Evolutionary conservation across 2,329 filamentous ascomycete species (phyloP).

Genomic region (Epichloe elymi): DNA sequence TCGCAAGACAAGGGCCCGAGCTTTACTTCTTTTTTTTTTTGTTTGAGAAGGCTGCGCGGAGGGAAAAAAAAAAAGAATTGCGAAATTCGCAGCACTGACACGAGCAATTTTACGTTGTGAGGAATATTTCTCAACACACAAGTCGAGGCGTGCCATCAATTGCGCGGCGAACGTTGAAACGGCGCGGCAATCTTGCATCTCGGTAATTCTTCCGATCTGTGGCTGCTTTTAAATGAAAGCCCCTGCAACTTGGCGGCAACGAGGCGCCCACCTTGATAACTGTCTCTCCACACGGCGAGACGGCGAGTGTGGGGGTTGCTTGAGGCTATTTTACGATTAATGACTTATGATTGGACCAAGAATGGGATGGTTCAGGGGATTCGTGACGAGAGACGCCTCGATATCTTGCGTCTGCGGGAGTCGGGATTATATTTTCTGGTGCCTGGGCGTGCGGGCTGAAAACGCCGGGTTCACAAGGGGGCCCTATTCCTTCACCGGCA

Average conservation of each 20-base stretch:
- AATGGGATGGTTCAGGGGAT: conserved; percentile 15
- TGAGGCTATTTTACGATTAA: conserved; percentile 33
- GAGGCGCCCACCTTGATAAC: conserved; percentile 12
- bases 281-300: conserved; percentile 15
- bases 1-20: too few relatives aligned
- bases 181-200: conserved; percentile 21
- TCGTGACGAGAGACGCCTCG: conserved; percentile 26
- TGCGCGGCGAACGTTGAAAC: conserved; percentile 9
- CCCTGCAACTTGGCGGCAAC: conserved; percentile 13
- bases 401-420: conserved; percentile 15
- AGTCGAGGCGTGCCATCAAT: conserved; percentile 17
- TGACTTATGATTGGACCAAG: conserved; percentile 40
- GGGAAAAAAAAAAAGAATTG: too few relatives aligned
- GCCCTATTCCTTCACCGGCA: background rate
- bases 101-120: background rate
- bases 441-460: conserved; percentile 1
- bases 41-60: background rate
- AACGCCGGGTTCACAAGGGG: conserved; percentile 12
- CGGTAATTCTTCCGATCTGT: conserved; percentile 24
- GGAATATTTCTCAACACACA: background rate
- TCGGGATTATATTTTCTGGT: conserved; percentile 8
- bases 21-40: background rate
- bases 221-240: conserved; percentile 24
- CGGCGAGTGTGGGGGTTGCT: conserved; percentile 13
- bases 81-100: too few relatives aligned